phyloP scores from a whole-genome alignment of 116 monocot species.

The Zostera marina region DNA sequence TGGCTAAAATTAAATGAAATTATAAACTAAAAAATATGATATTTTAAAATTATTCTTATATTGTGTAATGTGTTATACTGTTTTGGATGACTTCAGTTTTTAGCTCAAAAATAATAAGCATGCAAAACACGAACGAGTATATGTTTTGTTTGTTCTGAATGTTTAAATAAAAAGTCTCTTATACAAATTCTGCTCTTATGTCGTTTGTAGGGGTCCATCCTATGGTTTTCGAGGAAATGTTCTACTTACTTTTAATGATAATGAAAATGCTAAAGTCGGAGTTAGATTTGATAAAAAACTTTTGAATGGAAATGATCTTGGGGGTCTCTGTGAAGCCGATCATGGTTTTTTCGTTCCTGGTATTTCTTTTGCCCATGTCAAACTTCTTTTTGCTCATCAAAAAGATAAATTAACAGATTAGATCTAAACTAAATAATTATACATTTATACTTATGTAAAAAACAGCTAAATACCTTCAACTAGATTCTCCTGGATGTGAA shows the following conservation, averaged over 20 bases:
- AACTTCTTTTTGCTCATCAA: background rate
- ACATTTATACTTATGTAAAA: background rate
- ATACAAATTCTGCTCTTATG: background rate
- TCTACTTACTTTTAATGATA: conserved; percentile 73
- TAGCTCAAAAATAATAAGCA: too few species aligned
- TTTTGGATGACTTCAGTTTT: too few species aligned
- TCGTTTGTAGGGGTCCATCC: conserved; percentile 54
- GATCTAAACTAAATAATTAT: background rate
- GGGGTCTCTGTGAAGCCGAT: conserved; percentile 85
- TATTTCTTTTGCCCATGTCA: background rate
- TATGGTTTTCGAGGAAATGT: conserved; percentile 86
- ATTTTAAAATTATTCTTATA: too few species aligned
- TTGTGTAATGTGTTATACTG: too few species aligned
- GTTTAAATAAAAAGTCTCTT: too few species aligned
- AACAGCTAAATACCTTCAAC: conserved; percentile 59
- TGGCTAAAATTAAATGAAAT: too few species aligned
- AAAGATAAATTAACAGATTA: background rate
- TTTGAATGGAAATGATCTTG: conserved; percentile 78
- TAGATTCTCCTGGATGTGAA: conserved; percentile 42
- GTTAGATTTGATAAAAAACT: conserved; percentile 94
- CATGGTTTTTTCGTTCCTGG: conserved; percentile 87
- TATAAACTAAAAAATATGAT: too few species aligned
- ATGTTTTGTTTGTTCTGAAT: too few species aligned
- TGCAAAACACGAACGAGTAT: too few species aligned
- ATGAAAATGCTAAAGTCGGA: conserved; percentile 84